Evolutionary conservation across 805 yeast genomes (phyloP).

Genomic region (Candida germanica): DNA sequence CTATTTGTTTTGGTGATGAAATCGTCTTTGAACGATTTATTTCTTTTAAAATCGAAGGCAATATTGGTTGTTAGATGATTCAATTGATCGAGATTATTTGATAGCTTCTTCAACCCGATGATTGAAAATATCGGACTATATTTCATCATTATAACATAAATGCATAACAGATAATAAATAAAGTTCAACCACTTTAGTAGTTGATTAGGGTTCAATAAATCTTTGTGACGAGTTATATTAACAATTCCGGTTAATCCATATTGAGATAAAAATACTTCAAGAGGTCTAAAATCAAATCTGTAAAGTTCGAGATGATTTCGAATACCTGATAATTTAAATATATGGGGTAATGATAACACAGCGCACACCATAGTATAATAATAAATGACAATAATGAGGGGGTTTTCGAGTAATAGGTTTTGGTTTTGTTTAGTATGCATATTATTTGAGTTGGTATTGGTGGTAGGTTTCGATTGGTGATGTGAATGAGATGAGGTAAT

Average conservation of each 20-base stretch:
- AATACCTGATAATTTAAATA: background rate
- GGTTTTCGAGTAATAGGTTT: background rate
- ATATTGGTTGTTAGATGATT: constrained; percentile 11
- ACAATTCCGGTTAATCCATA: background rate
- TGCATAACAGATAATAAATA: constrained; percentile 12
- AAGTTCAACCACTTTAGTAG: background rate
- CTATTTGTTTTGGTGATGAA: constrained; percentile 1
- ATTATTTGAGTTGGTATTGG: background rate
- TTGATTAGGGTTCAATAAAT: background rate
- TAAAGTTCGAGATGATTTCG: background rate
- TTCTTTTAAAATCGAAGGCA: constrained; percentile 13
- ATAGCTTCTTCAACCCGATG: constrained; percentile 11
- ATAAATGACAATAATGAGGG: background rate
- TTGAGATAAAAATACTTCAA: too few species aligned
- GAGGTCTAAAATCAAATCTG: background rate
- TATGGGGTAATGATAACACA: background rate
- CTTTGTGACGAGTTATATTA: background rate
- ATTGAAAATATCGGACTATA: constrained; percentile 13
- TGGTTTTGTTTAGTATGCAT: background rate
- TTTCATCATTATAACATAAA: constrained; percentile 12
- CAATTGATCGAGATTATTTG: constrained; percentile 15
- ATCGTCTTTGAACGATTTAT: constrained; percentile 6
- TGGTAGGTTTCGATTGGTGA: background rate
- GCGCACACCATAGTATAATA: background rate
- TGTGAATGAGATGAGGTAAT: too few species aligned